These are phyloP conservation scores for Pestalotiopsis sp. DNA, from an alignment of 2,329 filamentous ascomycete genomes.

Conservation along the genomic window DNA sequence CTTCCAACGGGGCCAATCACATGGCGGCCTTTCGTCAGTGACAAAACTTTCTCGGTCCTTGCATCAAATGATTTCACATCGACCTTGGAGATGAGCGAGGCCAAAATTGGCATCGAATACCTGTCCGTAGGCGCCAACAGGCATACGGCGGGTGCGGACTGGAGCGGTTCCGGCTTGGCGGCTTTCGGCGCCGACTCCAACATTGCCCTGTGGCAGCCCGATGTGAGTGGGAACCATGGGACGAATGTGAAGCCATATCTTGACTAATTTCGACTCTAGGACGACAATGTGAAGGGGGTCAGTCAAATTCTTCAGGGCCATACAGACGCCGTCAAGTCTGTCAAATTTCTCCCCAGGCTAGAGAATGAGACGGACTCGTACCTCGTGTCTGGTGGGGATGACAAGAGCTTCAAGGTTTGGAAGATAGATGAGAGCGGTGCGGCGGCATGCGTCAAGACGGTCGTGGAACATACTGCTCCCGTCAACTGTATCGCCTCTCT, in stretches of 20 bases:
- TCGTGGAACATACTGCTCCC: constrained; percentile 71
- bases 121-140: constrained; percentile 86
- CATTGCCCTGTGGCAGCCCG: constrained; percentile 84
- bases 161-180: constrained; percentile 73
- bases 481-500: constrained; percentile 69
- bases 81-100: constrained; percentile 22
- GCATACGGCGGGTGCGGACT: constrained; percentile 88
- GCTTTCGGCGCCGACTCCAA: constrained; percentile 90
- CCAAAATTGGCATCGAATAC: constrained; percentile 46
- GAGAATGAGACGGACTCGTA: constrained; percentile 51
- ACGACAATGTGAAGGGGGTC: constrained; percentile 56
- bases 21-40: neutral
- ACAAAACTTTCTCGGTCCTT: constrained; percentile 6
- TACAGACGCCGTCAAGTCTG: constrained; percentile 76
- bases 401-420: constrained; percentile 80
- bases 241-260: neutral
- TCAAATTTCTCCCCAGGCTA: constrained; percentile 70
- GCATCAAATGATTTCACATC: constrained; percentile 6
- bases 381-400: constrained; percentile 80
- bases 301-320: constrained; percentile 73
- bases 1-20: neutral
- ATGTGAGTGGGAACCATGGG: constrained; percentile 52
- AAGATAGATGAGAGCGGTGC: constrained; percentile 32
- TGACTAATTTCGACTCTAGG: constrained; percentile 32
- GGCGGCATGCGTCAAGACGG: constrained; percentile 52